Percentiles rank a stretch among this genome's conserved stretches.
These are phyloP conservation scores for Alternaria rosae DNA, from an alignment of 2,329 filamentous ascomycete genomes.

Conservation along the genomic window DNA sequence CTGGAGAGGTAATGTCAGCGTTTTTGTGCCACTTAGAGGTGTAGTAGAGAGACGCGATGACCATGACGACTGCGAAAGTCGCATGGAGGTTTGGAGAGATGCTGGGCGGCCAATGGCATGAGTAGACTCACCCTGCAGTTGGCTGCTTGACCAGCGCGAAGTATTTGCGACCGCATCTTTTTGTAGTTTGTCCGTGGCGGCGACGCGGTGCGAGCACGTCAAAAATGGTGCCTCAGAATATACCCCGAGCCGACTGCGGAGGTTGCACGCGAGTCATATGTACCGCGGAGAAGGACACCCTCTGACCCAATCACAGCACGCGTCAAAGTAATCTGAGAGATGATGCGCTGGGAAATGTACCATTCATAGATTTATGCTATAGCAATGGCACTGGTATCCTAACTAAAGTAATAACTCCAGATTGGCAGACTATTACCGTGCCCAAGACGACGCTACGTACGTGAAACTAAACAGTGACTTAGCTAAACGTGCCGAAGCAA, in stretches of 20 bases:
- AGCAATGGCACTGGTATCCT: conserved; percentile 17
- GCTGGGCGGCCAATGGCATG: neutral
- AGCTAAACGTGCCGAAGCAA: conserved; percentile 11
- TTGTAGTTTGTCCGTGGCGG: conserved; percentile 29
- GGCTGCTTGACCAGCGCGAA: conserved; percentile 40
- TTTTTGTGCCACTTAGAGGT: neutral
- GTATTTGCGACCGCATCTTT: conserved; percentile 47
- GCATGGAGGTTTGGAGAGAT: neutral
- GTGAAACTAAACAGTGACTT: neutral
- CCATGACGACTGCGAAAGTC: neutral
- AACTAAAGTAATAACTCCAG: conserved; percentile 9
- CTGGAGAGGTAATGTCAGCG: conserved; percentile 25
- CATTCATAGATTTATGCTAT: neutral
- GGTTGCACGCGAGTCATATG: conserved; percentile 15
- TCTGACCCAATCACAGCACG: conserved; percentile 33
- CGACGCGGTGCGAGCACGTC: conserved; percentile 23
- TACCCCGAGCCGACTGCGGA: conserved; percentile 2
- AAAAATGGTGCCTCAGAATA: conserved; percentile 15
- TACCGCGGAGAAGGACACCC: conserved; percentile 23
- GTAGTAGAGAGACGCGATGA: neutral
- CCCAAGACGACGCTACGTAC: neutral
- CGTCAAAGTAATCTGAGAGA: conserved; percentile 9
- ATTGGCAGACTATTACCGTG: conserved; percentile 2
- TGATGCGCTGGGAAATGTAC: neutral
- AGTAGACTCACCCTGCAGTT: conserved; percentile 42